phyloP scores from a whole-genome alignment of 257 asterid species.

The Phtheirospermum japonicum region DNA sequence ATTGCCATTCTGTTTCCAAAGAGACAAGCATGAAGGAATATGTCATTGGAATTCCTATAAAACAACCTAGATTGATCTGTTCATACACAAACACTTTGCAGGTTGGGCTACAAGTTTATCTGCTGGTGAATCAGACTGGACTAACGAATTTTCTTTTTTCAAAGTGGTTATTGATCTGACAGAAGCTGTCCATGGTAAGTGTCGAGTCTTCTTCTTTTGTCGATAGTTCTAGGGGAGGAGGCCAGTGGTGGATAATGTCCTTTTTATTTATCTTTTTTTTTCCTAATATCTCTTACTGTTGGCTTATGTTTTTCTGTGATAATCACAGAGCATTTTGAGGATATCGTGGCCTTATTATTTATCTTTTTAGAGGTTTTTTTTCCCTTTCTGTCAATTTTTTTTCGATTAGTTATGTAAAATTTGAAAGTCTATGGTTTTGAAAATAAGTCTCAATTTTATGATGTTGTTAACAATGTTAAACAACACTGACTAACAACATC shows the following conservation, averaged over 20 bases:
- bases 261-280: neutral
- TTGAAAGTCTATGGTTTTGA: no score
- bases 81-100: slow-evolving; percentile 34
- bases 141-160: slow-evolving; percentile 80
- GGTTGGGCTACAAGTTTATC: slow-evolving; percentile 97
- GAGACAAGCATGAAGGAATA: neutral
- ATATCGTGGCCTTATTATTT: slow-evolving; percentile 73
- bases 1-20: no score
- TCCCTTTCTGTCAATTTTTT: no score
- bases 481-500: no score
- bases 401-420: no score
- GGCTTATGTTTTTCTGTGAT: slow-evolving; percentile 13
- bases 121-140: no score
- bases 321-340: slow-evolving; percentile 84
- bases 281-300: no score
- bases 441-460: no score
- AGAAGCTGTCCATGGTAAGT: slow-evolving; percentile 86
- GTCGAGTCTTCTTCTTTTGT: slow-evolving; percentile 7
- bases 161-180: slow-evolving; percentile 75
- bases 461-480: no score
- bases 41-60: no score
- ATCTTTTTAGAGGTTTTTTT: no score
- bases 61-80: slow-evolving; percentile 13
- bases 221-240: neutral
- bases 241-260: slow-evolving; percentile 9